A percentile compares a stretch with the other conserved stretches of the same genome.
phyloP scores from a whole-genome alignment of 139 green algal species.

The Asterochloris erici region DNA sequence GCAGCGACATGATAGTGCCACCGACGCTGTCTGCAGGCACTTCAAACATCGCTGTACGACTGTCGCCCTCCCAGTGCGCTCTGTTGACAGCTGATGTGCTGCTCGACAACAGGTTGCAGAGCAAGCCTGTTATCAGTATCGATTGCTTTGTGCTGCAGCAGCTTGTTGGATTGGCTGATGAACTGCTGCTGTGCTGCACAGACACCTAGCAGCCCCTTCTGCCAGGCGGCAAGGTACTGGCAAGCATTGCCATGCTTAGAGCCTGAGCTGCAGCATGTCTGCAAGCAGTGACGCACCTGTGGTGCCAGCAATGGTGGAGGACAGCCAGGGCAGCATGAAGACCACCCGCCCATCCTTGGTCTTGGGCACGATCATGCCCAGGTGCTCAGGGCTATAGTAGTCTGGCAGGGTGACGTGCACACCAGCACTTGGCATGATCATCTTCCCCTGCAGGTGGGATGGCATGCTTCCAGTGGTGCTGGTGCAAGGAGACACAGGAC shows the following conservation, averaged over 20 bases:
- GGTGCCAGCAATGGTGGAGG: constrained; percentile 88
- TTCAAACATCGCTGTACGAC: too few relatives aligned
- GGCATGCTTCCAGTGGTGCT: too few relatives aligned
- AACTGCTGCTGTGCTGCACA: not conserved
- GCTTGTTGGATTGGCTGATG: not conserved
- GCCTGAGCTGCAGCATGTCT: not conserved
- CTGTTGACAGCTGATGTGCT: too few relatives aligned
- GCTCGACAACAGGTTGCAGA: too few relatives aligned
- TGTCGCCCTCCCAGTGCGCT: too few relatives aligned
- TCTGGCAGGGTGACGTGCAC: constrained; percentile 94
- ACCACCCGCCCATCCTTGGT: constrained; percentile 96
- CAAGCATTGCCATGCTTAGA: not conserved
- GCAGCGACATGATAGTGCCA: too few relatives aligned
- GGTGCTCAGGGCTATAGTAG: constrained; percentile 78
- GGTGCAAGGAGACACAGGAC: too few relatives aligned
- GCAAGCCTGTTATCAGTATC: too few relatives aligned
- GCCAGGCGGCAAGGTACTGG: not conserved
- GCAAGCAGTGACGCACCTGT: constrained; percentile 42
- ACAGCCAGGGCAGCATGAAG: constrained; percentile 94
- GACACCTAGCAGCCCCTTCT: not conserved
- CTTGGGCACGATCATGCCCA: constrained; percentile 97
- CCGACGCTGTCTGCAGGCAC: too few relatives aligned
- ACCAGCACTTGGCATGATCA: constrained; percentile 80
- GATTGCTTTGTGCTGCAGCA: too few relatives aligned
- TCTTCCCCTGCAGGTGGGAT: constrained; percentile 15